These are phyloP conservation scores for Aspergillus avenaceus DNA, from an alignment of 495 filamentous ascomycete species.

Conservation along the genomic window DNA sequence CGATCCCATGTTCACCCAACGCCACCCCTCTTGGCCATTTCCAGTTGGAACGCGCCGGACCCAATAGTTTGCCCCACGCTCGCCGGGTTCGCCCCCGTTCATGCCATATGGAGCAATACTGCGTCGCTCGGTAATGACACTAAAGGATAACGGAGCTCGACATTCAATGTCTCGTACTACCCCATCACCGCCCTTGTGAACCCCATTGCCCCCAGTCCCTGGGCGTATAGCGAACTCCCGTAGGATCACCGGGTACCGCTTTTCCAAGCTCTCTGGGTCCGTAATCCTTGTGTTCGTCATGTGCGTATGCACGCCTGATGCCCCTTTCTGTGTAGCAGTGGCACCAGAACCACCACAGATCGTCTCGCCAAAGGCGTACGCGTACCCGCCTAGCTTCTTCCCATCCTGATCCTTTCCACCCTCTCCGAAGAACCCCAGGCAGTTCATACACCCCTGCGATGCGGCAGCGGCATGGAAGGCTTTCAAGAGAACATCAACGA, in stretches of 20 bases:
- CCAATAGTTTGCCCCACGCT: too few relatives aligned
- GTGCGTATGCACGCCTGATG: constrained; percentile 82
- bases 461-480: constrained; percentile 86
- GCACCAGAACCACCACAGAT: constrained; percentile 87
- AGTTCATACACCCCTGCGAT: constrained; percentile 83
- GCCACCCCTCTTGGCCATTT: too few relatives aligned
- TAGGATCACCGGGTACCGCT: constrained; percentile 82
- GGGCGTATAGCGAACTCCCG: constrained; percentile 68
- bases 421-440: constrained; percentile 48
- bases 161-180: constrained; percentile 32
- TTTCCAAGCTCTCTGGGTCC: constrained; percentile 84
- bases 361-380: too few relatives aligned
- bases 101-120: too few relatives aligned
- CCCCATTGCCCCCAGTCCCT: constrained; percentile 50
- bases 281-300: constrained; percentile 98
- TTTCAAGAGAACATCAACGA: constrained; percentile 85
- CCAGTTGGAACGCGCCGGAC: too few relatives aligned
- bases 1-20: too few relatives aligned
- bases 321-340: constrained; percentile 78
- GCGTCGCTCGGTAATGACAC: too few relatives aligned
- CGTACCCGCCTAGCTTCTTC: constrained; percentile 75
- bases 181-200: constrained; percentile 37
- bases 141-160: too few relatives aligned
- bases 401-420: constrained; percentile 29
- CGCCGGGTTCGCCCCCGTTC: too few relatives aligned